Conservation (phyloP, 352 stramenopile species). For the Globisporangium barbulae region DNA sequence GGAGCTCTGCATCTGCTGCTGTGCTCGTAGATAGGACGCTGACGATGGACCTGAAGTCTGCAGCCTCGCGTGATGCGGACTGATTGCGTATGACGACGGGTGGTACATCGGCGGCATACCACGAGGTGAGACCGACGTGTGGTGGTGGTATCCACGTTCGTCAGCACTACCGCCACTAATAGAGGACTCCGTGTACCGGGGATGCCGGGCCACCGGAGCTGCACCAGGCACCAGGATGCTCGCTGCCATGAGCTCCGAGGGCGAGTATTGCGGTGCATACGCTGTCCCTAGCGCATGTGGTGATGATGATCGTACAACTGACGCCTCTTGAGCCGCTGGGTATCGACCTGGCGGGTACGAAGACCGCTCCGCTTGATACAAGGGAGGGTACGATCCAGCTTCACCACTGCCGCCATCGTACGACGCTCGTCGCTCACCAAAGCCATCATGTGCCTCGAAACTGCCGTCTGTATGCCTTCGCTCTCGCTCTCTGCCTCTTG, state of each 20-base stretch:
- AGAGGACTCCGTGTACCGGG: neutral
- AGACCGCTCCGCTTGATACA: neutral
- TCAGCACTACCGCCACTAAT: neutral
- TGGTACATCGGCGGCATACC: slow-evolving; percentile 7
- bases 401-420: neutral
- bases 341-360: neutral
- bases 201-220: neutral
- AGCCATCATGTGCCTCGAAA: neutral
- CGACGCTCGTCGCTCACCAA: neutral
- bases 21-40: neutral
- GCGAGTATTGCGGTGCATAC: slow-evolving; percentile 11
- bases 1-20: neutral
- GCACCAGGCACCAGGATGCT: slow-evolving; percentile 7
- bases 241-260: slow-evolving; percentile 14
- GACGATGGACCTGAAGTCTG: neutral
- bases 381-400: neutral
- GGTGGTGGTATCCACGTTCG: neutral
- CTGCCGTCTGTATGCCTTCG: neutral
- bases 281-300: neutral
- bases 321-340: too few relatives aligned
- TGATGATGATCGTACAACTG: neutral
- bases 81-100: slow-evolving; percentile 15
- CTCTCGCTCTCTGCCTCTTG: neutral
- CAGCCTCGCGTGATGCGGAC: slow-evolving; percentile 12
- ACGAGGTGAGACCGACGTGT: slow-evolving; percentile 12